phyloP scores from a whole-genome alignment of 768 basidiomycete genomes.

The Russula sp. region DNA sequence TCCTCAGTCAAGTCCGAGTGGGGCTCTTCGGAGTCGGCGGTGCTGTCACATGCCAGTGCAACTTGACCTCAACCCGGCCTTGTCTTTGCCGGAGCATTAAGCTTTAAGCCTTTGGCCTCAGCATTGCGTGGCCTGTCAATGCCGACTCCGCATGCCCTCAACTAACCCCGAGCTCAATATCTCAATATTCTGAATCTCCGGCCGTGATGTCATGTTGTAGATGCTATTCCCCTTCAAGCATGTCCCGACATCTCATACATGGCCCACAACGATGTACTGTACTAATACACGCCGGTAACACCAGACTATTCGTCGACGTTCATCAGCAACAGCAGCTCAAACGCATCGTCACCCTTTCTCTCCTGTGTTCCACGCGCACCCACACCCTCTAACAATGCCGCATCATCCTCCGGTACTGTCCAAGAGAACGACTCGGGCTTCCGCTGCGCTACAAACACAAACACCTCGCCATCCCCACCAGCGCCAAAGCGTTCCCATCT shows the following conservation, averaged over 20 bases:
- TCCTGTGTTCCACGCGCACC: slow-evolving; percentile 41
- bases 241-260: background rate
- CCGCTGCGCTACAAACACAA: slow-evolving; percentile 58
- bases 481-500: slow-evolving; percentile 26
- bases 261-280: too few relatives aligned
- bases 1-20: background rate
- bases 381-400: slow-evolving; percentile 51
- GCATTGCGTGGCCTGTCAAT: too few relatives aligned
- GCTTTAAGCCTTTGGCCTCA: too few relatives aligned
- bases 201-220: too few relatives aligned
- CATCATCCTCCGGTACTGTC: slow-evolving; percentile 46
- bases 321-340: slow-evolving; percentile 59
- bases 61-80: background rate
- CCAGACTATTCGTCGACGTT: slow-evolving; percentile 24
- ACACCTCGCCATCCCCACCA: slow-evolving; percentile 33
- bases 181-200: too few relatives aligned
- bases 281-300: background rate
- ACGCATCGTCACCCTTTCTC: slow-evolving; percentile 59
- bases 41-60: slow-evolving; percentile 10
- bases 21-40: too few relatives aligned
- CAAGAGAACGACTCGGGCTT: slow-evolving; percentile 53
- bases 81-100: too few relatives aligned
- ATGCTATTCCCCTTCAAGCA: too few relatives aligned
- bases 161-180: too few relatives aligned
- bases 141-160: too few relatives aligned